Evolutionary conservation across 202 grass and related monocot genomes (phyloP).

Genomic region (Alloteropsis angusta): DNA sequence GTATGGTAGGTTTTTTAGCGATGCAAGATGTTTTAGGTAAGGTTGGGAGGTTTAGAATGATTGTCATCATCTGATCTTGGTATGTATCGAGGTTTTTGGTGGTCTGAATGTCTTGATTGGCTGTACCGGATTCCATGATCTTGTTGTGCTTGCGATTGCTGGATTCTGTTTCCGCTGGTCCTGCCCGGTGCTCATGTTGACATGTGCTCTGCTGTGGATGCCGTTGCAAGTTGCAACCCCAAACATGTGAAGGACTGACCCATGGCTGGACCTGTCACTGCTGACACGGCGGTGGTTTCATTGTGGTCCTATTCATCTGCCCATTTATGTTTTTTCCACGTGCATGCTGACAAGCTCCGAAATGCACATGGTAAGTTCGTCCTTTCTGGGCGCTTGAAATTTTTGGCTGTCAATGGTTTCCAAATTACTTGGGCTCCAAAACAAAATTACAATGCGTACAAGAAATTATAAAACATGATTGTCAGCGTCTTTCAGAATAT

Average conservation of each 20-base stretch:
- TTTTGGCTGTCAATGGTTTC: too few relatives aligned
- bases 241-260: background rate
- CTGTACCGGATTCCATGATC: slow-evolving; percentile 30
- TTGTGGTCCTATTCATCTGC: background rate
- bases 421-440: background rate
- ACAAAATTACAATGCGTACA: too few relatives aligned
- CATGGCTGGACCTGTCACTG: background rate
- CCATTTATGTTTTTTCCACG: background rate
- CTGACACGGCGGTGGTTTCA: slow-evolving; percentile 3
- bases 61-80: background rate
- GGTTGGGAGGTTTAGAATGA: slow-evolving; percentile 7
- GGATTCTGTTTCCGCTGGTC: slow-evolving; percentile 31
- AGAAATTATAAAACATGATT: too few relatives aligned
- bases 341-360: background rate
- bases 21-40: slow-evolving; percentile 8
- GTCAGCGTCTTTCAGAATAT: too few relatives aligned
- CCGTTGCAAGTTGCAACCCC: slow-evolving; percentile 17
- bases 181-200: background rate
- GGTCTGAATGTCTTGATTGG: background rate
- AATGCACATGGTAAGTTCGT: background rate
- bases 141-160: background rate
- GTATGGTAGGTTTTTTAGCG: slow-evolving; percentile 6
- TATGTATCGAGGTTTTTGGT: slow-evolving; percentile 21
- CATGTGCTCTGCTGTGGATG: slow-evolving; percentile 15
- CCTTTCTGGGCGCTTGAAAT: background rate